These are phyloP conservation scores for Discostella stelligeroides DNA, from an alignment of 108 stramenopile species.

Conservation along the genomic window DNA sequence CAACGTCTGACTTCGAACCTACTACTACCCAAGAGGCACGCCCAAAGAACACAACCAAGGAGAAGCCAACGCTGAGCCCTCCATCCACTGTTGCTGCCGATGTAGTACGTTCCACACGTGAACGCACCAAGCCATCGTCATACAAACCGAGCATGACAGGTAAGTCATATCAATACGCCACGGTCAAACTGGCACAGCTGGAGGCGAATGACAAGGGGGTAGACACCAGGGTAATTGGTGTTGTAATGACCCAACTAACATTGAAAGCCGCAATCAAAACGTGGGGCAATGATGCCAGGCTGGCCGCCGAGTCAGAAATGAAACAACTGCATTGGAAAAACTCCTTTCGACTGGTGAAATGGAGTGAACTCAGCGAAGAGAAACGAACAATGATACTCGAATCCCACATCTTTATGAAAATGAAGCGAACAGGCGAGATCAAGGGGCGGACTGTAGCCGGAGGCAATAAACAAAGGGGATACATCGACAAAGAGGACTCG, in stretches of 20 bases:
- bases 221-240: background rate
- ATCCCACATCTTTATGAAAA: slow-evolving; percentile 30
- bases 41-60: too few species aligned
- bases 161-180: slow-evolving; percentile 8
- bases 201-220: background rate
- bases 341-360: slow-evolving; percentile 20
- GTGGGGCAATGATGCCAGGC: background rate
- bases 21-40: too few species aligned
- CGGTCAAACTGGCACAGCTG: background rate
- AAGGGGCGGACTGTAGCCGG: slow-evolving; percentile 30
- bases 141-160: slow-evolving; percentile 7
- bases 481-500: slow-evolving; percentile 32
- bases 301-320: slow-evolving; percentile 25
- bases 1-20: too few species aligned
- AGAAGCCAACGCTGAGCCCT: too few species aligned
- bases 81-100: background rate
- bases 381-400: slow-evolving; percentile 21
- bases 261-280: background rate
- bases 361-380: slow-evolving; percentile 6
- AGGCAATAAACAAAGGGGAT: slow-evolving; percentile 22
- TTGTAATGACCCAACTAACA: background rate
- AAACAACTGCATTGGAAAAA: slow-evolving; percentile 31
- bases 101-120: background rate
- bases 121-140: background rate
- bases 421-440: slow-evolving; percentile 26